These are phyloP conservation scores for Aureobasidium vineae DNA, from an alignment of 2,329 filamentous ascomycete genomes.

Conservation along the genomic window DNA sequence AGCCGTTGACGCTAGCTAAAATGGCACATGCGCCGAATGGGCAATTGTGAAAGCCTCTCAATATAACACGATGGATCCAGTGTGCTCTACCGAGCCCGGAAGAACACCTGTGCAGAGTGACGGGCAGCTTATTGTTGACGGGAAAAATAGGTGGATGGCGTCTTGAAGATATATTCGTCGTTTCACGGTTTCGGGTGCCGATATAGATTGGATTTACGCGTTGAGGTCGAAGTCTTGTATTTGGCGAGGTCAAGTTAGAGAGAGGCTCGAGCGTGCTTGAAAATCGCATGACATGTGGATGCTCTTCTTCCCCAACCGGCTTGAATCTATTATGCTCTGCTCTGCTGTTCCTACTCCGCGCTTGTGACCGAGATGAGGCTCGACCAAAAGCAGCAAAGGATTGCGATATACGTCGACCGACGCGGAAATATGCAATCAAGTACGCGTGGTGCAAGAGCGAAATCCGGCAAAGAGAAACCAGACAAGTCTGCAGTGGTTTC, in stretches of 20 bases:
- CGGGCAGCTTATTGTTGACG: neutral
- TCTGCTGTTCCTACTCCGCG: conserved; percentile 5
- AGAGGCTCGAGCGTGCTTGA: conserved; percentile 19
- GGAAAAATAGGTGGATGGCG: neutral
- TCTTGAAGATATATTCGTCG: conserved; percentile 11
- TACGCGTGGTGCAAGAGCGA: neutral
- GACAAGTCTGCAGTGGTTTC: neutral
- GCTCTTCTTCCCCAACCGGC: conserved; percentile 17
- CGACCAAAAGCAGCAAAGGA: conserved; percentile 6
- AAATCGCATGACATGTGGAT: conserved; percentile 20
- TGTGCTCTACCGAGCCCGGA: conserved; percentile 5
- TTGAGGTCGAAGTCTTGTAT: neutral
- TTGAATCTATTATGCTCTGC: conserved; percentile 15
- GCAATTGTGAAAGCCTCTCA: conserved; percentile 23
- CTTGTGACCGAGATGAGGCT: conserved; percentile 13
- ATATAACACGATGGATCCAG: conserved; percentile 9
- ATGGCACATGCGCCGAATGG: conserved; percentile 17
- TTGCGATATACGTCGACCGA: conserved; percentile 9
- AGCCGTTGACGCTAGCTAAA: conserved; percentile 24
- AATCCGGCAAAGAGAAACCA: neutral
- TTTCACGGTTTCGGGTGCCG: conserved; percentile 12
- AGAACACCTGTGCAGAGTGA: conserved; percentile 17
- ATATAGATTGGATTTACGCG: neutral
- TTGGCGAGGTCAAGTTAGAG: conserved; percentile 12
- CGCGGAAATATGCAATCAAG: conserved; percentile 6